These are phyloP conservation scores for Eimeria acervulina DNA, from an alignment of 169 alveolate species.

Conservation along the genomic window DNA sequence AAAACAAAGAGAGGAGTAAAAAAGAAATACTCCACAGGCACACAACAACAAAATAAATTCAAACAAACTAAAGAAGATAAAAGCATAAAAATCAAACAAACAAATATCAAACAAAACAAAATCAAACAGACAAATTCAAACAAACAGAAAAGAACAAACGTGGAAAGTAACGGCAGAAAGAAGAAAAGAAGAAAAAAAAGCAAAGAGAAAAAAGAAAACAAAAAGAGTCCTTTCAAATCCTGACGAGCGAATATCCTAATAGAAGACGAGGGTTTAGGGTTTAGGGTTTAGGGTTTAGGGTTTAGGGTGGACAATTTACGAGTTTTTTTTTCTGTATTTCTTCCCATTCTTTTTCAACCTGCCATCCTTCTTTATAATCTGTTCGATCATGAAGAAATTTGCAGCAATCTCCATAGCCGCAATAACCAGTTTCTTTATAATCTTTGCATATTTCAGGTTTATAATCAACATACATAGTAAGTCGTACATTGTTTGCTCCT, in stretches of 20 bases:
- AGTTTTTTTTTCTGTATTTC: slow-evolving; percentile 91
- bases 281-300: neutral
- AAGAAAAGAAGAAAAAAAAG: no score
- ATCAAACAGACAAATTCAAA: no score
- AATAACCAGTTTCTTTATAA: slow-evolving; percentile 98
- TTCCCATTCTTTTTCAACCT: slow-evolving; percentile 96
- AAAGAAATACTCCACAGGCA: no score
- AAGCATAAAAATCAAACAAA: neutral
- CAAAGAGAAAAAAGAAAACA: neutral
- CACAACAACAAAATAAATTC: no score
- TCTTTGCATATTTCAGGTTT: slow-evolving; percentile 98
- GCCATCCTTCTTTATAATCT: slow-evolving; percentile 98
- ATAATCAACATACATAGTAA: slow-evolving; percentile 96
- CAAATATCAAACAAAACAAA: no score
- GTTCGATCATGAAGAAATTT: slow-evolving; percentile 98
- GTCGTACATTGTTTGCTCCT: slow-evolving; percentile 93
- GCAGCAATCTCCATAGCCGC: slow-evolving; percentile 98
- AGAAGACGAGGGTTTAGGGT: neutral
- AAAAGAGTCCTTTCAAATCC: neutral
- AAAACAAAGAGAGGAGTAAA: no score
- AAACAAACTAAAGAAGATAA: no score
- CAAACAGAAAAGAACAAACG: no score
- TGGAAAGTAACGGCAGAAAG: no score
- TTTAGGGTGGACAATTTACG: slow-evolving; percentile 64
- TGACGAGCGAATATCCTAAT: neutral